Evolutionary conservation across 1,284 basidiomycete species (phyloP), one percentile per base, ranked within the genome.

Genomic region (Phenoliferia sp.): DNA sequence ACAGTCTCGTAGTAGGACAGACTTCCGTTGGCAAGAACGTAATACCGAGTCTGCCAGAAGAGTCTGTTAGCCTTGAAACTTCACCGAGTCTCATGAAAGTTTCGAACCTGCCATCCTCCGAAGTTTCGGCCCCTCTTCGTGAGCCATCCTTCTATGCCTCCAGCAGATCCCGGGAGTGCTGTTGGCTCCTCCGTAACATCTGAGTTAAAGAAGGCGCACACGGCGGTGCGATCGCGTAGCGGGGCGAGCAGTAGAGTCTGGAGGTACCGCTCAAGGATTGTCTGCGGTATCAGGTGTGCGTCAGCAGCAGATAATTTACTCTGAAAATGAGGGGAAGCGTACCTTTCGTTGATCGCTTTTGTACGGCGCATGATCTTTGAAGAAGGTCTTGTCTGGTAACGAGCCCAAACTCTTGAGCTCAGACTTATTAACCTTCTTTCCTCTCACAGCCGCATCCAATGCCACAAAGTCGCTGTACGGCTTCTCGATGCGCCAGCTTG

Each of bases 81-180:
- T 44, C 39, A 44, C 39, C 12, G 39, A 44, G 12, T 12, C 12
- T 32, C 29, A 32, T 12, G 36, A 54, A n/a, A 15, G 28, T n/a
- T 31, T 55, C 56, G 19, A 35, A 76, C 77, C 78, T 94, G 94
- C 94, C 94, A 96, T 1, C 90, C 77, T 3, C 70, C 94, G 79
- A 98, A 94, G 77, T 93, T 96, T 81, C 96, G 93, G 28, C 94
- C 94, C 72, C 94, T 86, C 80, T 98, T 98, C 33, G 95, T 97
- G 58, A 98, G 28, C 95, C 95, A 80, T 94, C 94, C 80, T 93
- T 96, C 82, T 90, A 88, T n/a, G 87, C 90, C 31, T 63, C 65
- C 56, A 57, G 88, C 88, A 39, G 69, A 86, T 86, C 77, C 85
- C 85, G 57, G 86, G 82, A 71, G 61, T 26, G 52, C 60, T 17